Conservation (phyloP, 495 filamentous ascomycete species). For the Pseudevernia furfuracea region DNA sequence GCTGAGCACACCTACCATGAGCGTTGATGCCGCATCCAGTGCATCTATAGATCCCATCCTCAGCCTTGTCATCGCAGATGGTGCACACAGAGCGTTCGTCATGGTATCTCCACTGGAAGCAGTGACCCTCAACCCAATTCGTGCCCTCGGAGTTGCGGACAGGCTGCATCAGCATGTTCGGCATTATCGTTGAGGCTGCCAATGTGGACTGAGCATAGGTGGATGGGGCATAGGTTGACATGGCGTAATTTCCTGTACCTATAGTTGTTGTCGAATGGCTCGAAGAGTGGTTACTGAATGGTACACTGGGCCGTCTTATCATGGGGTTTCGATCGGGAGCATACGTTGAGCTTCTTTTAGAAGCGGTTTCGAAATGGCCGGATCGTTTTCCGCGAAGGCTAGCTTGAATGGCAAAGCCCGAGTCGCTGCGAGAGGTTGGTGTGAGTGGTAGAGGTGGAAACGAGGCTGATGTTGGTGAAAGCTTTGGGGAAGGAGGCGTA, state of each 20-base stretch:
- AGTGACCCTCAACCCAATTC: conserved; percentile 92
- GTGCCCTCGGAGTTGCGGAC: conserved; percentile 79
- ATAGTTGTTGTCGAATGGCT: conserved; percentile 82
- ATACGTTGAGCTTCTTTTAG: conserved; percentile 84
- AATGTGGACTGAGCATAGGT: conserved; percentile 94
- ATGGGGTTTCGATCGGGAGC: conserved; percentile 64
- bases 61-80: conserved; percentile 81
- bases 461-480: conserved; percentile 71
- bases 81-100: conserved; percentile 68
- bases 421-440: conserved; percentile 78
- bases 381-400: conserved; percentile 90
- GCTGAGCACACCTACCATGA: conserved; percentile 72
- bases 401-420: conserved; percentile 74
- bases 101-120: conserved; percentile 61
- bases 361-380: conserved; percentile 80
- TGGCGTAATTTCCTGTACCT: conserved; percentile 62
- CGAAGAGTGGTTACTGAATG: conserved; percentile 68
- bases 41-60: conserved; percentile 86
- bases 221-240: conserved; percentile 84
- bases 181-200: conserved; percentile 97
- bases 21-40: conserved; percentile 65
- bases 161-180: conserved; percentile 76
- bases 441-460: conserved; percentile 70
- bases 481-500: conserved; percentile 71
- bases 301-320: conserved; percentile 70